A percentile compares a stretch with the other conserved stretches of the same genome.
Evolutionary conservation across 208 protist genomes (phyloP).

Genomic region (Zelonia costaricensis): DNA sequence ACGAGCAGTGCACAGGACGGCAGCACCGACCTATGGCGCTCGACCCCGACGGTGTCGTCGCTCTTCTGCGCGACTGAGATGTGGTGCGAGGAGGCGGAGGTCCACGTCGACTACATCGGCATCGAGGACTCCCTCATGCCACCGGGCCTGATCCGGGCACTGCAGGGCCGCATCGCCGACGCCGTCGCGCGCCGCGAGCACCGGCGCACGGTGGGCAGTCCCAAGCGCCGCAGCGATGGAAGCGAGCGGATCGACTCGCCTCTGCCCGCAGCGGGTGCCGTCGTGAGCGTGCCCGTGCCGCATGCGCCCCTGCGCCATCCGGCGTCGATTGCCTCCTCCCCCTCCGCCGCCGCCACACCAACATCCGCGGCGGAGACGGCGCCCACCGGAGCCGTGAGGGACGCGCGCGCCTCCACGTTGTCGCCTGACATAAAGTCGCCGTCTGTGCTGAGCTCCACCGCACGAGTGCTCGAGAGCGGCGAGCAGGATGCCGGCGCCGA

Average conservation of each 20-base stretch:
- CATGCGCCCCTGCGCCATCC: too few relatives aligned
- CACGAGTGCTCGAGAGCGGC: too few relatives aligned
- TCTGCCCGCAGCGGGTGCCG: too few relatives aligned
- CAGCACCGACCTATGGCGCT: not conserved
- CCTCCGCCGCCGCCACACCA: too few relatives aligned
- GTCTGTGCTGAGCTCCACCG: too few relatives aligned
- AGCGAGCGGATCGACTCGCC: not conserved
- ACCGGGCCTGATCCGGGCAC: not conserved
- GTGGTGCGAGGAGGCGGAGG: conserved; percentile 6
- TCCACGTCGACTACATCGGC: conserved; percentile 22
- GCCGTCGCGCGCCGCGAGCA: conserved; percentile 18
- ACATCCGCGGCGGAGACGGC: too few relatives aligned
- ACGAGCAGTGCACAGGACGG: not conserved
- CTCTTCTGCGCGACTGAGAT: not conserved
- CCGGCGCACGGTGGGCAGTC: not conserved
- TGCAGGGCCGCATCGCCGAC: conserved; percentile 9
- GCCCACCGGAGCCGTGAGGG: too few relatives aligned
- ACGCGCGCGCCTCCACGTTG: too few relatives aligned
- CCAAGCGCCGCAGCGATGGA: not conserved
- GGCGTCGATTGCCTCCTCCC: too few relatives aligned
- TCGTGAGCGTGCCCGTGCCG: too few relatives aligned
- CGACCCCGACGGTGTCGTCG: not conserved
- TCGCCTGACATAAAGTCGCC: too few relatives aligned
- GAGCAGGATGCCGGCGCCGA: too few relatives aligned
- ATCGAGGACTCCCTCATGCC: conserved; percentile 24